These are phyloP conservation scores for Apiospora marii DNA, from an alignment of 2,329 filamentous ascomycete genomes.

Conservation along the genomic window DNA sequence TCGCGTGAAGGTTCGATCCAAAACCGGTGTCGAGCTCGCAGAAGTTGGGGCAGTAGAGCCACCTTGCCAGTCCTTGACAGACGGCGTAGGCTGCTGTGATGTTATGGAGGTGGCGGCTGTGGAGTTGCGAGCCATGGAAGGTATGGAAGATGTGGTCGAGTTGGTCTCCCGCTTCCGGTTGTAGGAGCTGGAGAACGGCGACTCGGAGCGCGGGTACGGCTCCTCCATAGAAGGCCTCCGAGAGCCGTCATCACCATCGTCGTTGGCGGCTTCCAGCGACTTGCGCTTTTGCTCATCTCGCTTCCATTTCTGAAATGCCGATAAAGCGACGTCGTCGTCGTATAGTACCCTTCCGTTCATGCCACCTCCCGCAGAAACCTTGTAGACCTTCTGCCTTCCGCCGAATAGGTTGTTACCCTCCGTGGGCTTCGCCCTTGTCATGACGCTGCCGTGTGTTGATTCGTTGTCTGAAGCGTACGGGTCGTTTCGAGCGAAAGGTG, in stretches of 20 bases:
- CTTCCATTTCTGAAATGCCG: constrained; percentile 82
- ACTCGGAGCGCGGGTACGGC: constrained; percentile 55
- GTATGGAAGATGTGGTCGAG: constrained; percentile 78
- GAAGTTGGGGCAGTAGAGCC: constrained; percentile 47
- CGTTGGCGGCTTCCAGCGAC: constrained; percentile 49
- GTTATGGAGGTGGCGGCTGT: constrained; percentile 88
- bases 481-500: constrained; percentile 64
- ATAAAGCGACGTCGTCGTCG: constrained; percentile 84
- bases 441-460: constrained; percentile 72
- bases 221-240: constrained; percentile 49
- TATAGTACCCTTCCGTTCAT: constrained; percentile 77
- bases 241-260: constrained; percentile 46
- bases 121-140: constrained; percentile 75
- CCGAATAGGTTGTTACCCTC: constrained; percentile 96
- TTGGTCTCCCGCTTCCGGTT: constrained; percentile 84
- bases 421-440: constrained; percentile 80
- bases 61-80: constrained; percentile 59
- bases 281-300: constrained; percentile 63
- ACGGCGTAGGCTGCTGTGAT: constrained; percentile 68
- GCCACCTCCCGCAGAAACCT: constrained; percentile 67
- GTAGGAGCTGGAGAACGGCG: constrained; percentile 68
- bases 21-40: constrained; percentile 47
- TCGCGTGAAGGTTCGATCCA: constrained; percentile 74
- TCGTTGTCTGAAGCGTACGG: constrained; percentile 73
- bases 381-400: constrained; percentile 94